Evolutionary conservation across 139 green algal species (phyloP).

Genomic region (Picochlorum sp.): DNA sequence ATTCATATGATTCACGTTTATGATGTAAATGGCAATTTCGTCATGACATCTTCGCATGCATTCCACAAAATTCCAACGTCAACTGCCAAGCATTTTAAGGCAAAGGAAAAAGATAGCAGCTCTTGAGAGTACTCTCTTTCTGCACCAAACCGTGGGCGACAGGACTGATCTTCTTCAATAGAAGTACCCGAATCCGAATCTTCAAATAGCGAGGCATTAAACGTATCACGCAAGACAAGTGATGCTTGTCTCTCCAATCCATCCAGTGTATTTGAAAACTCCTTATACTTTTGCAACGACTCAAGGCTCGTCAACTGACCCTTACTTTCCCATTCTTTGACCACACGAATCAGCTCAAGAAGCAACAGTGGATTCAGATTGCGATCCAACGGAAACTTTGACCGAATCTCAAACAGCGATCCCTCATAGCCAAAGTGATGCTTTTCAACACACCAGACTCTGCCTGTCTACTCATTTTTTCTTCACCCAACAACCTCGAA

Average conservation of each 20-base stretch:
- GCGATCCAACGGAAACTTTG: background rate
- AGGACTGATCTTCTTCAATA: too few relatives aligned
- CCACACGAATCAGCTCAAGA: background rate
- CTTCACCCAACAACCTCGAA: background rate
- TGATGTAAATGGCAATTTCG: background rate
- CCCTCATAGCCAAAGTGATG: background rate
- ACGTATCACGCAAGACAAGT: too few relatives aligned
- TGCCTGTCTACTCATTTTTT: background rate
- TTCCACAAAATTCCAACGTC: too few relatives aligned
- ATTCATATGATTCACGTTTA: background rate
- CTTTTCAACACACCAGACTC: background rate
- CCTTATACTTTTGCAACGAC: background rate
- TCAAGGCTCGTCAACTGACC: background rate
- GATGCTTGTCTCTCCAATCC: too few relatives aligned
- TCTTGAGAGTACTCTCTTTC: too few relatives aligned
- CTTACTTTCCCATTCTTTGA: constrained; percentile 4
- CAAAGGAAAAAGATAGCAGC: too few relatives aligned
- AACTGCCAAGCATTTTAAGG: too few relatives aligned
- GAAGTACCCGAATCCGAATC: too few relatives aligned
- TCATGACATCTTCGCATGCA: too few relatives aligned
- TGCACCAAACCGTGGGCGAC: too few relatives aligned
- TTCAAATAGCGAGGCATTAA: too few relatives aligned
- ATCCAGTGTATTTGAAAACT: too few relatives aligned
- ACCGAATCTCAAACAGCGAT: background rate
- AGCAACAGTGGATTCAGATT: background rate